These are phyloP conservation scores for Cryptosporidium canis DNA, from an alignment of 169 alveolate species.

Conservation along the genomic window DNA sequence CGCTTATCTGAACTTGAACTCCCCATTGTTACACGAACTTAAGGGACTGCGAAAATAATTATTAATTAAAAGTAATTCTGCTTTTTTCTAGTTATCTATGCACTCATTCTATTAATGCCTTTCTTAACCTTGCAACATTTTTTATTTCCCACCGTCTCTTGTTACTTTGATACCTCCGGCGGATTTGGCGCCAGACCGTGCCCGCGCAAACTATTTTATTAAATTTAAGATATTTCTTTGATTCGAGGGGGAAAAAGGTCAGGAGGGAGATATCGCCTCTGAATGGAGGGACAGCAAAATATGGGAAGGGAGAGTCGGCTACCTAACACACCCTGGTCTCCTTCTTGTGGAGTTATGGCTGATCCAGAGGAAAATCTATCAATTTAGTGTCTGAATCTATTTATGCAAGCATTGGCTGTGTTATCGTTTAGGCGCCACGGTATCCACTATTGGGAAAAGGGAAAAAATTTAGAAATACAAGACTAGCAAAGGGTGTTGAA, in stretches of 20 bases:
- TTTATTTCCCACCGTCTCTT: slow-evolving; percentile 1
- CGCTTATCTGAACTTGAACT: neutral
- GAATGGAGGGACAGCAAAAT: too few relatives aligned
- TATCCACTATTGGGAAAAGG: slow-evolving; percentile 21
- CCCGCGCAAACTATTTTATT: neutral
- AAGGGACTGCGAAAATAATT: neutral
- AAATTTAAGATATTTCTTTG: neutral
- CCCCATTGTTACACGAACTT: neutral
- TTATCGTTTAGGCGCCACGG: slow-evolving; percentile 54
- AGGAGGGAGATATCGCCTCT: neutral
- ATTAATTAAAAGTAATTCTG: neutral
- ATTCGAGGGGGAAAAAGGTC: neutral
- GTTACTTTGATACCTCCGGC: neutral
- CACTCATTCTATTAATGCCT: neutral
- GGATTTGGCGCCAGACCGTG: neutral
- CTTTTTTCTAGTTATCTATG: neutral
- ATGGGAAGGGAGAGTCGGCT: too few relatives aligned
- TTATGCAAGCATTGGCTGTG: neutral
- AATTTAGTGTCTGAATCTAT: neutral
- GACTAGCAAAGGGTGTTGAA: neutral
- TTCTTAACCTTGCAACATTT: neutral
- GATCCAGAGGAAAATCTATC: neutral
- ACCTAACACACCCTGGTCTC: too few relatives aligned
- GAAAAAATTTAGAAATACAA: neutral
- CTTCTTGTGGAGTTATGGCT: too few relatives aligned